phyloP scores from a whole-genome alignment of 2,329 filamentous ascomycete genomes.

The Aureobasidium mangrovei region DNA sequence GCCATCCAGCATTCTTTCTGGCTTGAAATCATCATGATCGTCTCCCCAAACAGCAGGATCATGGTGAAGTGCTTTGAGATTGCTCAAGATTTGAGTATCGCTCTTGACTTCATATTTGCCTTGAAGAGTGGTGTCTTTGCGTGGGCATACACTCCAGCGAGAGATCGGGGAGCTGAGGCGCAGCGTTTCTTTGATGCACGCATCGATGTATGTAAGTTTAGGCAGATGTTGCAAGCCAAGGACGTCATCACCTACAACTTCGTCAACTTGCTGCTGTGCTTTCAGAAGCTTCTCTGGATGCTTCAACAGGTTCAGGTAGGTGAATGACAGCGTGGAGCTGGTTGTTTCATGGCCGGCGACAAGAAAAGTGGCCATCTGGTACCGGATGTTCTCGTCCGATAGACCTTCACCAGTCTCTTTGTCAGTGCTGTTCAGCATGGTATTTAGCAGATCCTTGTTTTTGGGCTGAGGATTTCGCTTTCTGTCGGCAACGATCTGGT shows the following conservation, averaged over 20 bases:
- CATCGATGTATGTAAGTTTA: conserved; percentile 47
- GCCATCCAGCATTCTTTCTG: conserved; percentile 41
- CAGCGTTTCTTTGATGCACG: conserved; percentile 46
- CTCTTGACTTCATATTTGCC: conserved; percentile 32
- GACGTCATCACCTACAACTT: conserved; percentile 39
- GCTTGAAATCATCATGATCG: conserved; percentile 36
- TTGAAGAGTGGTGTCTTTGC: conserved; percentile 25
- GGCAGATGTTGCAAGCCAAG: conserved; percentile 42
- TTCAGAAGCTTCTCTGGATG: conserved; percentile 41
- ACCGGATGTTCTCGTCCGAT: conserved; percentile 52
- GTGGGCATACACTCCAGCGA: conserved; percentile 34
- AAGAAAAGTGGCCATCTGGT: conserved; percentile 62
- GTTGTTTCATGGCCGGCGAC: conserved; percentile 35
- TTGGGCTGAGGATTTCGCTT: conserved; percentile 6
- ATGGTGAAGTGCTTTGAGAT: conserved; percentile 32
- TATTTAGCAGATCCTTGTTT: conserved; percentile 48
- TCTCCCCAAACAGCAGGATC: conserved; percentile 37
- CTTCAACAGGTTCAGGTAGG: conserved; percentile 45
- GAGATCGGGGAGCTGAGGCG: conserved; percentile 48
- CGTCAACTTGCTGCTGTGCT: conserved; percentile 47
- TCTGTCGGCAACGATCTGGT: not conserved
- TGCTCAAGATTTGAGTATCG: conserved; percentile 25
- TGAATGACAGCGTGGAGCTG: conserved; percentile 28
- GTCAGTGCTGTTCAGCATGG: conserved; percentile 51
- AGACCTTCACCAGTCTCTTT: conserved; percentile 52